These are phyloP conservation scores for Globisporangium canariense DNA, from an alignment of 352 stramenopile species.

Conservation along the genomic window DNA sequence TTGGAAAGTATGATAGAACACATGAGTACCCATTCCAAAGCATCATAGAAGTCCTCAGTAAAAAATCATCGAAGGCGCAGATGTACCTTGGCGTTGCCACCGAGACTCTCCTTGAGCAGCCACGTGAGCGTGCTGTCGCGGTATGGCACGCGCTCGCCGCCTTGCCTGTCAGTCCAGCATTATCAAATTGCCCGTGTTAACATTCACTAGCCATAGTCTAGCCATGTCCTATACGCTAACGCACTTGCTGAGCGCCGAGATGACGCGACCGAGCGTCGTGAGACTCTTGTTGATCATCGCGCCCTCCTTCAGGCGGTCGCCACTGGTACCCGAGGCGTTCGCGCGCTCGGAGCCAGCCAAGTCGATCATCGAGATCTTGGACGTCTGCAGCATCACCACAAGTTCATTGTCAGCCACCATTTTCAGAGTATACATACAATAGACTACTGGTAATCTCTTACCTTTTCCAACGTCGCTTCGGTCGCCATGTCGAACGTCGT, in stretches of 20 bases:
- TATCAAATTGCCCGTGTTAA: too few relatives aligned
- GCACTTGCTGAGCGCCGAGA: slow-evolving; percentile 79
- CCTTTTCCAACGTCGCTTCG: slow-evolving; percentile 65
- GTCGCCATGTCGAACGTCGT: slow-evolving; percentile 61
- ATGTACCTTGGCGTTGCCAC: slow-evolving; percentile 71
- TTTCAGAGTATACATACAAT: neutral
- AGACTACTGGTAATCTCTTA: slow-evolving; percentile 10
- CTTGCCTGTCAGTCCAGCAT: slow-evolving; percentile 24
- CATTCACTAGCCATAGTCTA: too few relatives aligned
- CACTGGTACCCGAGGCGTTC: slow-evolving; percentile 75
- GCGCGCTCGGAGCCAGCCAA: slow-evolving; percentile 79
- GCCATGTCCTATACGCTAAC: neutral
- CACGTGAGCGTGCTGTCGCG: slow-evolving; percentile 85
- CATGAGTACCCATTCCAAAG: neutral
- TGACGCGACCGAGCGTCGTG: slow-evolving; percentile 86
- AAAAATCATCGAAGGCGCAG: neutral
- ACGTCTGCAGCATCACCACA: slow-evolving; percentile 32
- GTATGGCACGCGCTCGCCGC: slow-evolving; percentile 70
- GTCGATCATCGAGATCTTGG: slow-evolving; percentile 88
- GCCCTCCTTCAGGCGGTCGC: slow-evolving; percentile 88
- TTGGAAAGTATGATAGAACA: neutral
- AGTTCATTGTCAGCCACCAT: neutral
- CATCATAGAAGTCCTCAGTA: neutral
- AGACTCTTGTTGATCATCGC: slow-evolving; percentile 93
- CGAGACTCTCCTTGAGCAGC: slow-evolving; percentile 84